Evolutionary conservation across 139 green algal genomes (phyloP).

Genomic region (Closterium sp.): DNA sequence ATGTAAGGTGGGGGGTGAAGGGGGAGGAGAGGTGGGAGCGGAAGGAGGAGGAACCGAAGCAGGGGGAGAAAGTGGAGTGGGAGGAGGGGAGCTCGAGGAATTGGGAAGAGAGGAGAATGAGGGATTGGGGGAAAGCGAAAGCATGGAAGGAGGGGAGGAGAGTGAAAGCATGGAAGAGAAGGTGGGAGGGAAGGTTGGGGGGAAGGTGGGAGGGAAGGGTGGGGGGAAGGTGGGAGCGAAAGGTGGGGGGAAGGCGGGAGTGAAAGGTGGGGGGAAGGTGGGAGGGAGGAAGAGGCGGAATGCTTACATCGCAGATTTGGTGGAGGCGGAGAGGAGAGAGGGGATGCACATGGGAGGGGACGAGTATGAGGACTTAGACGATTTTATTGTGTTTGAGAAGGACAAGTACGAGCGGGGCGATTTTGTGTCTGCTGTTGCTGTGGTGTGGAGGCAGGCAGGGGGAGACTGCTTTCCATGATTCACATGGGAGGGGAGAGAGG

Average conservation of each 20-base stretch:
- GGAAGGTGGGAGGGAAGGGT: too few species aligned
- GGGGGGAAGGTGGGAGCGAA: too few species aligned
- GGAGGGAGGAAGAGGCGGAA: background rate
- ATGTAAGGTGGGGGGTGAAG: background rate
- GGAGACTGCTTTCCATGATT: too few species aligned
- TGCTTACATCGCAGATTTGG: background rate
- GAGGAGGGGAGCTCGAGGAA: background rate
- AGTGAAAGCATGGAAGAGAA: background rate
- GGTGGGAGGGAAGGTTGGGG: background rate
- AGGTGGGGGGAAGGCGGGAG: too few species aligned
- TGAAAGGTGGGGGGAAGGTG: too few species aligned
- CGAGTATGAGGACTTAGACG: background rate
- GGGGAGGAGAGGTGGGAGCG: background rate
- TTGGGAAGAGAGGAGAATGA: background rate
- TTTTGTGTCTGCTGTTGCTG: too few species aligned
- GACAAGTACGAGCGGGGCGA: too few species aligned
- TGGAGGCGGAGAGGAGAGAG: background rate
- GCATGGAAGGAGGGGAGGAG: background rate
- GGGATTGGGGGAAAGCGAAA: too few species aligned
- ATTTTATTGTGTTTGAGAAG: background rate
- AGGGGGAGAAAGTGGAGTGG: background rate
- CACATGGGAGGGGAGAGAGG: background rate
- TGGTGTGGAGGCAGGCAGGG: too few species aligned
- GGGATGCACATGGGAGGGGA: background rate
- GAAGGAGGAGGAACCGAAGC: background rate